These are phyloP conservation scores for Leptosphaerulina australis DNA, from an alignment of 2,329 filamentous ascomycete genomes.

Conservation along the genomic window DNA sequence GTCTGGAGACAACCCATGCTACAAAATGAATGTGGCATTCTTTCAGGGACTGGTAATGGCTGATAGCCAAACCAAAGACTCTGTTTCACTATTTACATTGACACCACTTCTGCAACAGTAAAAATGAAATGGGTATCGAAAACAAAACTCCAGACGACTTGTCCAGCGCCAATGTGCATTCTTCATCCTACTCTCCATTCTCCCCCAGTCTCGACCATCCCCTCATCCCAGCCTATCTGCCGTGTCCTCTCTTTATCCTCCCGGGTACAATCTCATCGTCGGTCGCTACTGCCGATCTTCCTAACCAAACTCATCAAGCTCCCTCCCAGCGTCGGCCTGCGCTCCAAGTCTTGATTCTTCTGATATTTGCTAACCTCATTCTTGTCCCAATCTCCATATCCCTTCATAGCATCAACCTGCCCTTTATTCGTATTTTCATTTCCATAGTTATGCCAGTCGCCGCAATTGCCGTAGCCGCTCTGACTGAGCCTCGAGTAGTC, in stretches of 20 bases:
- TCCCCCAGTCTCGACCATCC: too few species aligned
- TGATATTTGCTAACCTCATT: constrained; percentile 25
- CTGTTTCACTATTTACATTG: not conserved
- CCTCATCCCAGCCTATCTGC: not conserved
- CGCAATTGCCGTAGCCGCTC: not conserved
- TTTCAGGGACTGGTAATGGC: too few species aligned
- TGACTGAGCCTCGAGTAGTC: not conserved
- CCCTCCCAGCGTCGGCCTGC: constrained; percentile 37
- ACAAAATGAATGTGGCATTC: too few species aligned
- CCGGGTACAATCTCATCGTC: constrained; percentile 2
- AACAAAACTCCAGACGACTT: constrained; percentile 14
- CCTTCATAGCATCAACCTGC: not conserved
- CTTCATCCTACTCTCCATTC: too few species aligned
- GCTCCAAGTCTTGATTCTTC: constrained; percentile 27
- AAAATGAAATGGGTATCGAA: constrained; percentile 8
- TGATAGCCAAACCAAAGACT: too few species aligned
- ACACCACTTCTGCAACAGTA: not conserved
- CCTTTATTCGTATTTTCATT: not conserved
- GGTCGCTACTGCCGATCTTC: constrained; percentile 21
- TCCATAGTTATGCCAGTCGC: not conserved
- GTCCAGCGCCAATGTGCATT: constrained; percentile 15
- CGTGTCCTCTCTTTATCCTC: too few species aligned
- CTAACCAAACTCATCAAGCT: constrained; percentile 29
- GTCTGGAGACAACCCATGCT: too few species aligned
- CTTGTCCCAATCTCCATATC: constrained; percentile 20